Evolutionary conservation across 2,329 filamentous ascomycete genomes (phyloP), one percentile per base, ranked within the genome.

Genomic region (Emergomyces africanus): DNA sequence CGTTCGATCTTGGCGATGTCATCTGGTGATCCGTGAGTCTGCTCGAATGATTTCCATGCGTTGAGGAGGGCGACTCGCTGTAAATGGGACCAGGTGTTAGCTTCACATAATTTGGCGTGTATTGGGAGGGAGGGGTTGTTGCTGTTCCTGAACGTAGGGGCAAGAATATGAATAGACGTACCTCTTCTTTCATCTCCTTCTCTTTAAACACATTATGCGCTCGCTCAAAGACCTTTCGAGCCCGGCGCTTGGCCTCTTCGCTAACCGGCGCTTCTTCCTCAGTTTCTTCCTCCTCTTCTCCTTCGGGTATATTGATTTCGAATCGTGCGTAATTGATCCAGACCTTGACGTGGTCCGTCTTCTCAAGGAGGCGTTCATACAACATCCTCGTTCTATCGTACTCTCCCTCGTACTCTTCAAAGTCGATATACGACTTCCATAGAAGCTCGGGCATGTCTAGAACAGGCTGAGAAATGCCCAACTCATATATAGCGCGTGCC

Each of bases 281-380:
- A 23, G 82, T 77, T 2, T 79, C 79, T 10, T 80, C 80, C 25
- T 81, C 85, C 48, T 87, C 83, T 57, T 82, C 79, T 14, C 78
- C 82, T 60, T 95, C 90, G 50, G 90, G 90, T 0, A 96, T 85
- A 71, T 94, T 92, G 77, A 97, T 89, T 74, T 99, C 94, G 69
- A 99, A 97, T 72, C 95, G 89, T n/a, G 94, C 94, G 75, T 92
- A 99, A 72, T 89, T 92, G 73, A 94, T 95, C 94, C 94, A 99
- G 61, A 99, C 94, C 79, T 97, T 99, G 79, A 96, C 90, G 70
- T 99, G 94, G 69, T 94, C 87, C n/a, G 94, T 96, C 83, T 95
- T 96, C 68, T 89, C 80, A 49, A 99, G 81, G 14, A 99, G 81
- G 8, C 92, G 84, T 77, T 97, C 92, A 75, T 97, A 99, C 50